A percentile compares a stretch with the other conserved stretches of the same genome.
These are phyloP conservation scores for Jackrogersella minutella DNA, from an alignment of 495 filamentous ascomycete genomes.

Conservation along the genomic window DNA sequence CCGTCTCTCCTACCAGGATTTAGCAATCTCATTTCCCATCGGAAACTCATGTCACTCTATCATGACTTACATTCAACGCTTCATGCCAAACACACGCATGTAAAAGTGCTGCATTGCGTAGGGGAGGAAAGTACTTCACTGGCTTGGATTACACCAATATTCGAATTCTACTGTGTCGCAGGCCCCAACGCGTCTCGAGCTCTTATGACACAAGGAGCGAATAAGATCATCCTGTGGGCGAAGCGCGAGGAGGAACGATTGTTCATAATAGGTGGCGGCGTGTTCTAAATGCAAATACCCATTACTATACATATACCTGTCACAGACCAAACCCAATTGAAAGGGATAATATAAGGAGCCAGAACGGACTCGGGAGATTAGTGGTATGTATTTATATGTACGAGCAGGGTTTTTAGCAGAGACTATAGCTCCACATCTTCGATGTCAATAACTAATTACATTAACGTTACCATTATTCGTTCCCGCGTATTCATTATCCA, in stretches of 20 bases:
- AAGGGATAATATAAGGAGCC: too few relatives aligned
- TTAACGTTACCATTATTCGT: too few relatives aligned
- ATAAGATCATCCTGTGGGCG: slow-evolving; percentile 87
- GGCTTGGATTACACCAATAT: slow-evolving; percentile 88
- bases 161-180: slow-evolving; percentile 95
- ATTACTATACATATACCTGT: not conserved
- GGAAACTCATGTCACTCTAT: slow-evolving; percentile 85
- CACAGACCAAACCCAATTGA: too few relatives aligned
- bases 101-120: slow-evolving; percentile 85
- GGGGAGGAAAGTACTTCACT: slow-evolving; percentile 76
- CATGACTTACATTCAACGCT: slow-evolving; percentile 81
- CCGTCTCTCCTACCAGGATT: slow-evolving; percentile 81
- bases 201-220: slow-evolving; percentile 83
- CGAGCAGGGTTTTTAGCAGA: too few relatives aligned
- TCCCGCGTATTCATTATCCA: too few relatives aligned
- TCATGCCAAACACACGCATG: slow-evolving; percentile 79
- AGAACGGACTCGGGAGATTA: too few relatives aligned
- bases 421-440: too few relatives aligned
- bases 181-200: slow-evolving; percentile 77
- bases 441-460: too few relatives aligned
- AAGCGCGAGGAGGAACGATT: slow-evolving; percentile 88
- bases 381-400: too few relatives aligned
- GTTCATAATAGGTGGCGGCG: slow-evolving; percentile 94
- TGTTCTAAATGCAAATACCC: slow-evolving; percentile 52
- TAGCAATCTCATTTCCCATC: slow-evolving; percentile 65